Evolutionary conservation across 2,329 filamentous ascomycete species (phyloP).

Genomic region (Colletotrichum graminicola): DNA sequence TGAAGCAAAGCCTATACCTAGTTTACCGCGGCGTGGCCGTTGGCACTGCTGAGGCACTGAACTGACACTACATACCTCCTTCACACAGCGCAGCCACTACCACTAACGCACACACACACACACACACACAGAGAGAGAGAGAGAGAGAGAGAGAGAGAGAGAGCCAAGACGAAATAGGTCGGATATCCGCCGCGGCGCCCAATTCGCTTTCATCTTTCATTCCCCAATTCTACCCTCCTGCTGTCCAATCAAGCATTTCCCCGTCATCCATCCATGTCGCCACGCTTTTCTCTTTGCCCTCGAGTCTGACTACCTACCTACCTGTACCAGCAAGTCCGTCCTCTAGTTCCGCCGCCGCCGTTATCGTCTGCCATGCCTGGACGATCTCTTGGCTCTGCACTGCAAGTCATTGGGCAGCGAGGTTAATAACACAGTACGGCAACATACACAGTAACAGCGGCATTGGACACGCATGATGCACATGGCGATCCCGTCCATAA

Average conservation of each 20-base stretch:
- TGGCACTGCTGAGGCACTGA: background rate
- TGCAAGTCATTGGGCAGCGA: constrained; percentile 27
- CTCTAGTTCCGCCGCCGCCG: constrained; percentile 3
- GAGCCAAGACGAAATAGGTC: constrained; percentile 36
- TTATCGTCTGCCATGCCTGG: constrained; percentile 12
- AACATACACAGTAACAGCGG: background rate
- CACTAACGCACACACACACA: background rate
- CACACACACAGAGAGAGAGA: too few relatives aligned
- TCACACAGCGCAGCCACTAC: constrained; percentile 1
- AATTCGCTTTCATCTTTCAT: background rate
- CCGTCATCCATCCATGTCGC: constrained; percentile 27
- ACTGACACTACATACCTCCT: background rate
- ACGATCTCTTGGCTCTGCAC: constrained; percentile 34
- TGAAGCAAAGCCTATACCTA: background rate
- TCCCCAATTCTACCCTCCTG: constrained; percentile 19
- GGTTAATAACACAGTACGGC: background rate
- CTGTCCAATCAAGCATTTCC: constrained; percentile 32
- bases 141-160: too few relatives aligned
- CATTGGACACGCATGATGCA: constrained; percentile 24
- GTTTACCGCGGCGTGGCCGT: background rate
- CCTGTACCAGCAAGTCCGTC: background rate
- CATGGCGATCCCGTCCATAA: constrained; percentile 33
- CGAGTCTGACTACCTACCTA: background rate
- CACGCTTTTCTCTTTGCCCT: constrained; percentile 9
- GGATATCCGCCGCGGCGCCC: constrained; percentile 32